Evolutionary conservation across 805 yeast genomes (phyloP).

Genomic region (Starmerella apis): DNA sequence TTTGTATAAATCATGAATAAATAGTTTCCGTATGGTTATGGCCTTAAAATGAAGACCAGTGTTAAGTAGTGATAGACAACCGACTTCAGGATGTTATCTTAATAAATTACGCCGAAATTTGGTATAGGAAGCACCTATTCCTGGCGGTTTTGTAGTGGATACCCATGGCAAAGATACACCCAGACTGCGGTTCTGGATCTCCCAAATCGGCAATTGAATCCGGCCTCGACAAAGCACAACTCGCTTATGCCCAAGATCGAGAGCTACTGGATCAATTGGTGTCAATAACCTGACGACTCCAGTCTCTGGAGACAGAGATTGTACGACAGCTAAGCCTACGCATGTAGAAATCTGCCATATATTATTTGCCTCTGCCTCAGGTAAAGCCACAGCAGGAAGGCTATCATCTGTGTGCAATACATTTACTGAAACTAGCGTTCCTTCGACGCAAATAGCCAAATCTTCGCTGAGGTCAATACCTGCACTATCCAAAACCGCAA

Average conservation of each 20-base stretch:
- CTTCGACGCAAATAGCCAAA: constrained; percentile 27
- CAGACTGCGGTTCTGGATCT: constrained; percentile 34
- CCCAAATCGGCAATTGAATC: constrained; percentile 49
- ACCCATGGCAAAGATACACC: constrained; percentile 38
- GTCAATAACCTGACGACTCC: constrained; percentile 46
- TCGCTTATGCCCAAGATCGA: constrained; percentile 1
- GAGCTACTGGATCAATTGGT: constrained; percentile 29
- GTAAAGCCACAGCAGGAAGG: background rate
- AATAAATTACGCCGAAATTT: constrained; percentile 47
- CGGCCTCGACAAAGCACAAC: constrained; percentile 21
- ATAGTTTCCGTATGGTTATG: background rate
- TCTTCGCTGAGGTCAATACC: constrained; percentile 26
- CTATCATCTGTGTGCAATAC: background rate
- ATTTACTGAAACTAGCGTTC: constrained; percentile 30
- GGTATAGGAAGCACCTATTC: constrained; percentile 47
- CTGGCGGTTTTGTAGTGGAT: constrained; percentile 24
- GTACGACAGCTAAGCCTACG: constrained; percentile 52
- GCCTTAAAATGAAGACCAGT: constrained; percentile 3
- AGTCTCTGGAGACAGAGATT: constrained; percentile 43
- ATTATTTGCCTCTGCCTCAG: constrained; percentile 5
- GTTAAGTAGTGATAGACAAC: too few relatives aligned
- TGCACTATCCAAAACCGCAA: constrained; percentile 23
- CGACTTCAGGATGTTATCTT: constrained; percentile 13
- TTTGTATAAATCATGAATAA: too few relatives aligned
- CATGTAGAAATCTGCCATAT: constrained; percentile 29